A percentile compares a stretch with the other conserved stretches of the same genome.
Conservation (phyloP, 331 rosid genomes). For the Quercus lobata region DNA sequence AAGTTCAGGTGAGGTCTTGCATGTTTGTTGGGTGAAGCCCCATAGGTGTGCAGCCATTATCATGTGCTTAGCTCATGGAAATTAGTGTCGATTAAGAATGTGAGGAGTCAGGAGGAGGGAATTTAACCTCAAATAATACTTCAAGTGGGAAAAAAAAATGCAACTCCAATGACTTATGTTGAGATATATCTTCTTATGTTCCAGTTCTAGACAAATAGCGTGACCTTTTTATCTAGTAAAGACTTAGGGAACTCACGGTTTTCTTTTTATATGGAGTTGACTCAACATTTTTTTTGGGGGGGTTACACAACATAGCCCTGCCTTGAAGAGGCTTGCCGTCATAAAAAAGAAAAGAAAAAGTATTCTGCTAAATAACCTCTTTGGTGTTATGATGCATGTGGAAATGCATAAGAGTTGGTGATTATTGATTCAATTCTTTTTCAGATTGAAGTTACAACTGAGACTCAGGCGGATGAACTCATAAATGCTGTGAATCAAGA, state of each 20-base stretch:
- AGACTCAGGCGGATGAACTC: constrained; percentile 83
- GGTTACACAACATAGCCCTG: too few species aligned
- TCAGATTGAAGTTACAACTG: constrained; percentile 79
- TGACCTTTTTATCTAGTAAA: background rate
- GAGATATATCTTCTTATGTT: background rate
- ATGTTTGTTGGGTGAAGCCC: too few species aligned
- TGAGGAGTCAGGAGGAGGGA: background rate
- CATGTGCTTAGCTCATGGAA: background rate
- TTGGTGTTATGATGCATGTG: background rate
- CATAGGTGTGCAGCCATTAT: background rate
- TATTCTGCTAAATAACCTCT: background rate
- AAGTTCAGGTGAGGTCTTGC: too few species aligned
- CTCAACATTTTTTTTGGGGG: too few species aligned
- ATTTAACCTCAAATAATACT: background rate
- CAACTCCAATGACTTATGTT: background rate
- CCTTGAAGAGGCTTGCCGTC: too few species aligned
- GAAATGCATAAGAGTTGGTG: constrained; percentile 6
- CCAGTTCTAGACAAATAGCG: background rate
- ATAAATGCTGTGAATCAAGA: constrained; percentile 65
- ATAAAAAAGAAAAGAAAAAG: background rate
- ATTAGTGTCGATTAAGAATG: background rate
- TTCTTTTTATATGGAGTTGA: too few species aligned
- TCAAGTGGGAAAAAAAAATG: background rate
- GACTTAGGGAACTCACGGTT: background rate
- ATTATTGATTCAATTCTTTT: constrained; percentile 16